Base-by-base conservation (phyloP, 1,284 basidiomycete species). In the Microbotryum scabiosae region DNA sequence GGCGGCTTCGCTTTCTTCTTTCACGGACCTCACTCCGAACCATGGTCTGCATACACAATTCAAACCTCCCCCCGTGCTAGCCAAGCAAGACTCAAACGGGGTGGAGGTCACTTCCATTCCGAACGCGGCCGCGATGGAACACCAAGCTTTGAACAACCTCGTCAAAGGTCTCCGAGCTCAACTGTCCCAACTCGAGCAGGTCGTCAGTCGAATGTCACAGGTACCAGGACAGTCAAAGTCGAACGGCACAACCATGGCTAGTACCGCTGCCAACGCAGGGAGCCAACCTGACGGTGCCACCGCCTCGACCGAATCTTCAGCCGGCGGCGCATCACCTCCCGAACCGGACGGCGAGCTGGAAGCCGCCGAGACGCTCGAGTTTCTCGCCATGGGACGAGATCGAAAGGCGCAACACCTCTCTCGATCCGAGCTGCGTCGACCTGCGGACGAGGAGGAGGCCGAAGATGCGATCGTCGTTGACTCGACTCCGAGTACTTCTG, bases 361-460 rank as follows among this genome's bases (percentile, higher is more conserved):
- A 32, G 66, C 66, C 21, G 66, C 66, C 5, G 61, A 63, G 0
- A 60, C 60, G 10, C 51, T 68, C 21, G 66, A 68, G 45, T 68
- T 60, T 10, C 61, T 68, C 44, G 64, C 66, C 14, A 61, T 68
- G 49, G 66, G 66, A 6, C 64, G 64, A 9, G 66, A 68, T 46
- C 54, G 64, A n/a, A 63, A 66, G 53, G 57, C 61, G 36, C 62
- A 59, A 4, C 66, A 68, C 44, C 54, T 60, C n/a, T 52, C 48
- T 16, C 64, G 66, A 7, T 53, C 64, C 5, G 60, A 57, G 25
- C 49, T 68, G 1, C 57, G 59, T 1, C 61, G 66, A 9, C 59
- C 64, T 8, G 26, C 25, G 6, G 64, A 65, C n/a, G 57, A 59
- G 4, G 54, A 59, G 20, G 54, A 56, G 21, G n/a, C 51, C 36